These are phyloP conservation scores for Mallotus nudiflorus DNA, from an alignment of 345 rosid genomes.

Conservation along the genomic window DNA sequence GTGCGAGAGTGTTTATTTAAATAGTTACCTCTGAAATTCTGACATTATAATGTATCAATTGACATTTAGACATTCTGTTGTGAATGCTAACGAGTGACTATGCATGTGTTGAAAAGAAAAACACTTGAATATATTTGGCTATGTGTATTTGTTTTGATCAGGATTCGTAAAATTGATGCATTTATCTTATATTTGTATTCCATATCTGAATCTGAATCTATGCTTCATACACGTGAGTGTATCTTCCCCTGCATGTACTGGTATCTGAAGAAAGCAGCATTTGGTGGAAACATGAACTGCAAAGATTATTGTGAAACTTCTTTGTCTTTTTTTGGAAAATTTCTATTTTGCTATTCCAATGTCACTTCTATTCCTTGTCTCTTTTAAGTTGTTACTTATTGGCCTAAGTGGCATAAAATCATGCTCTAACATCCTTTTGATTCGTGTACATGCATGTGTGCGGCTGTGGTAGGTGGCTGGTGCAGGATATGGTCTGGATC, in stretches of 20 bases:
- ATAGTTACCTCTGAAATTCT: too few species aligned
- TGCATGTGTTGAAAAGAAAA: background rate
- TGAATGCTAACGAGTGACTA: background rate
- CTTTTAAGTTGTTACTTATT: background rate
- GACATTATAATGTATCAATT: background rate
- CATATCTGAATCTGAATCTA: background rate
- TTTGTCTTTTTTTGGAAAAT: background rate
- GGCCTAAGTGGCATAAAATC: background rate
- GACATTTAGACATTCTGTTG: background rate
- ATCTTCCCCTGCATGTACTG: background rate
- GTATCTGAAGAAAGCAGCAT: background rate
- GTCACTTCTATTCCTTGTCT: background rate
- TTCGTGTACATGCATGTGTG: conserved; percentile 1
- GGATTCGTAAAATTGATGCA: too few species aligned
- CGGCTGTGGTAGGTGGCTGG: conserved; percentile 57
- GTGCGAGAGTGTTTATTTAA: background rate
- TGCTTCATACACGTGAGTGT: background rate
- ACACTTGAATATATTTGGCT: background rate
- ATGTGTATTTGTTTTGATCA: background rate
- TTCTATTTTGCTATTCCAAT: background rate
- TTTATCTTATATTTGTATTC: too few species aligned
- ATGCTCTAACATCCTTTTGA: background rate
- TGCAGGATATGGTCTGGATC: conserved; percentile 79
- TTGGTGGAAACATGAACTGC: background rate
- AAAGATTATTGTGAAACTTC: background rate